These are phyloP conservation scores for Turritis glabra DNA, from an alignment of 345 rosid species.

Conservation along the genomic window DNA sequence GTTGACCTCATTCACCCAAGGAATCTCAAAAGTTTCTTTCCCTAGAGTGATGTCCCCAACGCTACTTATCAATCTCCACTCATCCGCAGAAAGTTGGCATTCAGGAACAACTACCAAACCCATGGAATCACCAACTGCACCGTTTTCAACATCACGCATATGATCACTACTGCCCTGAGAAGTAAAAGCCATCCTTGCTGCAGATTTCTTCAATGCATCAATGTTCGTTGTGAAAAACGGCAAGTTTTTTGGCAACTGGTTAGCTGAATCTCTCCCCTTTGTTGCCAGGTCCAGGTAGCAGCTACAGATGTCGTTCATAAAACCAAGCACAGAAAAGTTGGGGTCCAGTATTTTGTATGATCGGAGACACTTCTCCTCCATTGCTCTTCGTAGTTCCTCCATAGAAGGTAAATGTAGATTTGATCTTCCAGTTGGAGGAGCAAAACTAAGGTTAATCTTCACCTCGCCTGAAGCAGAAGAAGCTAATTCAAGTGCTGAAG, in stretches of 20 bases:
- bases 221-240: constrained; percentile 41
- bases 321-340: constrained; percentile 59
- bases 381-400: constrained; percentile 65
- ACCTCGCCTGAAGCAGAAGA: constrained; percentile 80
- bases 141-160: constrained; percentile 39
- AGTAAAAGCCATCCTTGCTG: constrained; percentile 32
- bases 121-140: constrained; percentile 26
- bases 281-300: constrained; percentile 72
- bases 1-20: constrained; percentile 76
- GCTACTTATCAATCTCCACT: constrained; percentile 52
- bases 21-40: constrained; percentile 63
- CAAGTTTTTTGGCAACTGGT: constrained; percentile 57
- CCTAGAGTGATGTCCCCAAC: constrained; percentile 65
- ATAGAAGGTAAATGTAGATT: constrained; percentile 61
- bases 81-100: constrained; percentile 47
- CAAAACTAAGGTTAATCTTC: constrained; percentile 73
- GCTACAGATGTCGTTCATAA: constrained; percentile 80
- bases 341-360: constrained; percentile 79
- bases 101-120: constrained; percentile 55
- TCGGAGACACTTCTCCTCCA: constrained; percentile 77
- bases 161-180: constrained; percentile 12
- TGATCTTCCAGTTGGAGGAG: constrained; percentile 56
- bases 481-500: constrained; percentile 61
- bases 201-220: constrained; percentile 53
- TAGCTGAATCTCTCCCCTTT: constrained; percentile 55